phyloP scores from a whole-genome alignment of 2,329 filamentous ascomycete species.

The Calonectria montana region DNA sequence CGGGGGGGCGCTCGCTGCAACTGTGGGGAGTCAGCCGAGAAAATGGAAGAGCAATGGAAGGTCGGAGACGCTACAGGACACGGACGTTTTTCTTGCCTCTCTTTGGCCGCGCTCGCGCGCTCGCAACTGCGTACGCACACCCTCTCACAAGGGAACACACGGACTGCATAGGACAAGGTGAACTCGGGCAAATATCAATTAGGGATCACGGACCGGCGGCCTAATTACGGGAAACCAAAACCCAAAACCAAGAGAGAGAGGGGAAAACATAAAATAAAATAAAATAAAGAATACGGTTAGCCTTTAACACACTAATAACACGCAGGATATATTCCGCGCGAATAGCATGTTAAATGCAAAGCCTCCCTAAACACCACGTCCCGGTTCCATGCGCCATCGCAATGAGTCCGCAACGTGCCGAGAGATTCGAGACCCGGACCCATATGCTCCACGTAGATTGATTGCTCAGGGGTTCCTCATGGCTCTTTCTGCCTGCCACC shows the following conservation, averaged over 20 bases:
- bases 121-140: background rate
- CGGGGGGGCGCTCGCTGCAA: slow-evolving; percentile 1
- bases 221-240: background rate
- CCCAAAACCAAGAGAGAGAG: background rate
- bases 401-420: slow-evolving; percentile 10
- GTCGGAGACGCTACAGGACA: background rate
- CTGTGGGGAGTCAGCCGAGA: slow-evolving; percentile 22
- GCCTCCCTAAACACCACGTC: background rate
- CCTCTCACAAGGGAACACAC: slow-evolving; percentile 4
- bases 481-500: background rate
- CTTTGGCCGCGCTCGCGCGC: background rate
- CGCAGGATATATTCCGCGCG: background rate
- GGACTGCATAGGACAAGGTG: background rate
- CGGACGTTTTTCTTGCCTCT: background rate
- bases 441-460: slow-evolving; percentile 14
- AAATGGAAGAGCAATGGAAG: slow-evolving; percentile 9
- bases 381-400: background rate
- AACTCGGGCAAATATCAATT: slow-evolving; percentile 6
- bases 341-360: background rate
- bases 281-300: background rate
- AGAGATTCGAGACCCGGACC: slow-evolving; percentile 5
- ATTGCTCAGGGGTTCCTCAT: background rate
- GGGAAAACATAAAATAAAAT: background rate
- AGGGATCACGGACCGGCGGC: slow-evolving; percentile 1
- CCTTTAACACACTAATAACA: background rate